Evolutionary conservation across 257 asterid species (phyloP).

Genomic region (Nicotiana paniculata): DNA sequence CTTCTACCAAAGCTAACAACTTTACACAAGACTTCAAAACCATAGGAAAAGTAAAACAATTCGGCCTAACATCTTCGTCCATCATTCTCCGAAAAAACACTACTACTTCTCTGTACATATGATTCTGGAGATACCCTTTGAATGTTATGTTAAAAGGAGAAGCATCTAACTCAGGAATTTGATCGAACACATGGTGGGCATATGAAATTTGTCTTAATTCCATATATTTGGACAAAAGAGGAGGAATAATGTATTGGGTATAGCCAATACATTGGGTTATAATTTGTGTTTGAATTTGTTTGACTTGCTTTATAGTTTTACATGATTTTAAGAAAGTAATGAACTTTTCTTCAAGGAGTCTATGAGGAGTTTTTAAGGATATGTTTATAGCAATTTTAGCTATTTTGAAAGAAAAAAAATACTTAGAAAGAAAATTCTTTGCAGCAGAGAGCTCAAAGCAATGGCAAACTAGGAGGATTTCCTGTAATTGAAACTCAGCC

Average conservation of each 20-base stretch:
- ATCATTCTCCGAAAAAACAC: conserved; percentile 49
- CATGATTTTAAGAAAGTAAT: conserved; percentile 52
- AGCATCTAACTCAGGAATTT: conserved; percentile 40
- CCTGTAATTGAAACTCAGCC: too few species aligned
- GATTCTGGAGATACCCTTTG: conserved; percentile 62
- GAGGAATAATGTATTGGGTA: conserved; percentile 41
- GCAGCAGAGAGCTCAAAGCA: background rate
- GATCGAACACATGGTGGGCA: conserved; percentile 59
- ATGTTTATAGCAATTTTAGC: conserved; percentile 24
- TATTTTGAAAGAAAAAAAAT: conserved; percentile 1
- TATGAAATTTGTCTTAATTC: conserved; percentile 21
- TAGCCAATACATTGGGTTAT: conserved; percentile 30
- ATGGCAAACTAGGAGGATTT: background rate
- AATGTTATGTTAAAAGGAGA: conserved; percentile 68
- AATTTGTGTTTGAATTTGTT: conserved; percentile 63
- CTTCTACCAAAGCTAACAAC: conserved; percentile 45
- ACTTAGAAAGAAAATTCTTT: background rate
- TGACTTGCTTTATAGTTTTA: conserved; percentile 44
- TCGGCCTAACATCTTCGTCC: conserved; percentile 53
- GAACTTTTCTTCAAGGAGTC: conserved; percentile 17
- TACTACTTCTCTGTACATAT: conserved; percentile 30
- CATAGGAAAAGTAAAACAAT: conserved; percentile 59
- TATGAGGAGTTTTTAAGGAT: conserved; percentile 7
- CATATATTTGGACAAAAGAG: conserved; percentile 45
- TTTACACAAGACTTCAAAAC: conserved; percentile 66